These are phyloP conservation scores for Sclerotinia glacialis DNA, from an alignment of 2,329 filamentous ascomycete genomes.

Conservation along the genomic window DNA sequence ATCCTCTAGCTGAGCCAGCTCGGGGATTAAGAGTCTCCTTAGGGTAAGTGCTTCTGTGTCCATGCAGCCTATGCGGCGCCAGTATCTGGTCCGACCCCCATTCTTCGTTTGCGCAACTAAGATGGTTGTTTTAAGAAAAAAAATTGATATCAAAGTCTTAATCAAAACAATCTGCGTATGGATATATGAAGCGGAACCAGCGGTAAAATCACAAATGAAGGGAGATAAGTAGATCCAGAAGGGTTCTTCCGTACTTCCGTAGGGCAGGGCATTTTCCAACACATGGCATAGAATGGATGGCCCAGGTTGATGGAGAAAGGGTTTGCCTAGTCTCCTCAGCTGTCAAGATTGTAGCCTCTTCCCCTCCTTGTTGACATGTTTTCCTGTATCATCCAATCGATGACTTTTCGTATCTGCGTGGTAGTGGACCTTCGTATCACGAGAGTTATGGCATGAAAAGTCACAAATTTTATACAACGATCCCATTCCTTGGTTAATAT, in stretches of 20 bases:
- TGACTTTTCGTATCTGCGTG: conserved; percentile 1
- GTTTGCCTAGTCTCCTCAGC: not conserved
- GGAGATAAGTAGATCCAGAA: not conserved
- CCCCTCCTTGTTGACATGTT: not conserved
- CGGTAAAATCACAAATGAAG: not conserved
- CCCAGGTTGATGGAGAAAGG: no score
- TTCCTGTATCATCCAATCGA: not conserved
- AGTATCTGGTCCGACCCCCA: not conserved
- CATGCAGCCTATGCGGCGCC: not conserved
- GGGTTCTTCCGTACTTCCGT: not conserved
- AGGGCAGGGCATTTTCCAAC: not conserved
- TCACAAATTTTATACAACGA: not conserved
- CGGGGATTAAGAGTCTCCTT: not conserved
- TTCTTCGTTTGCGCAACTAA: not conserved
- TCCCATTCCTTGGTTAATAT: not conserved
- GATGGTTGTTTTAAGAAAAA: not conserved
- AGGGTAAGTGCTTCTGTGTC: not conserved
- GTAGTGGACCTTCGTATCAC: not conserved
- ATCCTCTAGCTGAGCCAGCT: not conserved
- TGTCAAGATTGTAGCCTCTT: not conserved
- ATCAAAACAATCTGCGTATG: not conserved
- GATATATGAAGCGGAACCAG: conserved; percentile 1
- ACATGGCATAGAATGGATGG: not conserved
- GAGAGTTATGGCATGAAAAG: not conserved
- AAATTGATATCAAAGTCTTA: not conserved